Evolutionary conservation across 768 basidiomycete genomes (phyloP).

Genomic region (Russula abietina): DNA sequence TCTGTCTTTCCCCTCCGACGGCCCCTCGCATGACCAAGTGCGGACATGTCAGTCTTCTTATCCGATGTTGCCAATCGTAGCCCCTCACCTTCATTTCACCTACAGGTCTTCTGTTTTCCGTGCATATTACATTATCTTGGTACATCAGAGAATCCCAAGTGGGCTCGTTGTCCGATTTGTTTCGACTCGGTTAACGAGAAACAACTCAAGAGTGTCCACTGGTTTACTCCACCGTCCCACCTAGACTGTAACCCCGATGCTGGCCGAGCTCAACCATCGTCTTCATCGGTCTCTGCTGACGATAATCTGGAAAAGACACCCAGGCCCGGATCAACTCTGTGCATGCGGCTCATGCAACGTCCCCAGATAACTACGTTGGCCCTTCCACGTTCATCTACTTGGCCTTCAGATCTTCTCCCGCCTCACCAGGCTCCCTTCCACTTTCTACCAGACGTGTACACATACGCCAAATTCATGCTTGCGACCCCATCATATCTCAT

Average conservation of each 20-base stretch:
- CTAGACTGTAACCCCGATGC: conserved; percentile 35
- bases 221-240: conserved; percentile 55
- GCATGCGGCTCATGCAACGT: conserved; percentile 86
- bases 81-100: conserved; percentile 15
- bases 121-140: conserved; percentile 90
- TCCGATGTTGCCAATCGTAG: conserved; percentile 11
- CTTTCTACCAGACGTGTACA: conserved; percentile 87
- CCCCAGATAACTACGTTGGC: conserved; percentile 95
- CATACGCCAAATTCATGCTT: conserved; percentile 92
- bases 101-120: conserved; percentile 87
- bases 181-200: conserved; percentile 87
- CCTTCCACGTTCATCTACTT: conserved; percentile 82
- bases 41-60: conserved; percentile 72
- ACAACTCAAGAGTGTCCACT: conserved; percentile 90
- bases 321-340: conserved; percentile 53
- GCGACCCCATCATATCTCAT: conserved; percentile 84
- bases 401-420: conserved; percentile 89
- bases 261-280: conserved; percentile 36
- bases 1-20: conserved; percentile 86
- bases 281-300: conserved; percentile 41
- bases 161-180: conserved; percentile 93
- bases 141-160: conserved; percentile 74
- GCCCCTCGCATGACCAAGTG: conserved; percentile 95
- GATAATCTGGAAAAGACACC: conserved; percentile 39
- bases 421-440: conserved; percentile 94